phyloP scores from a whole-genome alignment of 805 yeast genomes.

The Suhomyces faveliae region DNA sequence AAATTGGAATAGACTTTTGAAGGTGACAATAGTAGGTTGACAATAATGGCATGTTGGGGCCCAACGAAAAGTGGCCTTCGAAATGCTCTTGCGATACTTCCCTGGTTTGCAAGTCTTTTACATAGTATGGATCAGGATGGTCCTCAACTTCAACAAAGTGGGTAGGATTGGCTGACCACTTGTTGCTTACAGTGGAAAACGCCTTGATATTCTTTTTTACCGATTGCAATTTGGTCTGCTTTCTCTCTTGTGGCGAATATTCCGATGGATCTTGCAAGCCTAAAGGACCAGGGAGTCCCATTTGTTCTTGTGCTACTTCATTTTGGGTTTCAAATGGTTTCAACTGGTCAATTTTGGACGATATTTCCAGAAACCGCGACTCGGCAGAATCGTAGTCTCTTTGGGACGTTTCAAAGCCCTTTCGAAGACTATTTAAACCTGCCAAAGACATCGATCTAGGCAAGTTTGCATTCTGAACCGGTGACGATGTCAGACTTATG shows the following conservation, averaged over 20 bases:
- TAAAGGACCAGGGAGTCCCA: slow-evolving; percentile 18
- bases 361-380: slow-evolving; percentile 18
- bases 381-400: slow-evolving; percentile 25
- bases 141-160: slow-evolving; percentile 48
- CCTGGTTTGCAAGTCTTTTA: slow-evolving; percentile 44
- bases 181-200: slow-evolving; percentile 27
- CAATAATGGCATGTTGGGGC: slow-evolving; percentile 48
- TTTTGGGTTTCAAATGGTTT: neutral
- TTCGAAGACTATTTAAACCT: slow-evolving; percentile 32
- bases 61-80: slow-evolving; percentile 62
- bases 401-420: slow-evolving; percentile 32
- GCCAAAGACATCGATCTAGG: slow-evolving; percentile 35
- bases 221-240: slow-evolving; percentile 16
- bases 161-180: slow-evolving; percentile 59
- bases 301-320: neutral
- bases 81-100: slow-evolving; percentile 56
- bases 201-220: slow-evolving; percentile 29
- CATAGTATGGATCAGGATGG: slow-evolving; percentile 48
- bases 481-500: neutral
- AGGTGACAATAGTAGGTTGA: slow-evolving; percentile 72
- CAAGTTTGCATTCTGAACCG: slow-evolving; percentile 14
- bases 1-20: slow-evolving; percentile 69
- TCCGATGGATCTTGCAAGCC: slow-evolving; percentile 29
- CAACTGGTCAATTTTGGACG: neutral
- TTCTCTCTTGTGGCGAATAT: slow-evolving; percentile 9